Evolutionary conservation across 495 filamentous ascomycete genomes (phyloP).

Genomic region (Trichoderma parareesei): DNA sequence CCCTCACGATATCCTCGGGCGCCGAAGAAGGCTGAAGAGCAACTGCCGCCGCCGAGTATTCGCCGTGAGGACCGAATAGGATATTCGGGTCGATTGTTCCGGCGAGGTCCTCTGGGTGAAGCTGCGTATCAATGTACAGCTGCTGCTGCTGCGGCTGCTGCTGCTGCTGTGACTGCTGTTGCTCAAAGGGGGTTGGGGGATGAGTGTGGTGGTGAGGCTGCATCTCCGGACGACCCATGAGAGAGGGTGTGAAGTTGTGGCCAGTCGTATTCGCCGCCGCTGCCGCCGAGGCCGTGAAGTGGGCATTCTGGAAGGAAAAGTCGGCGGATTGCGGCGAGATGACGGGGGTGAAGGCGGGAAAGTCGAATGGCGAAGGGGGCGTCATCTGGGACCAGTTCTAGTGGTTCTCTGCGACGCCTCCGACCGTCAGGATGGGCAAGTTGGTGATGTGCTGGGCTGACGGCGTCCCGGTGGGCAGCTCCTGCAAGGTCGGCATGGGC

Average conservation of each 20-base stretch:
- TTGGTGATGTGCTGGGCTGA: neutral
- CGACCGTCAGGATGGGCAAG: too few relatives aligned
- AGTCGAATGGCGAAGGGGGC: neutral
- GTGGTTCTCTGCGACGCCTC: neutral
- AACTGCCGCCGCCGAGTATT: too few relatives aligned
- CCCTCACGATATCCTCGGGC: too few relatives aligned
- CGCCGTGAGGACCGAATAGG: too few relatives aligned
- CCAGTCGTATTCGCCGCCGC: neutral
- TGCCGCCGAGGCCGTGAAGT: neutral
- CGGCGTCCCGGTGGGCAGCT: neutral
- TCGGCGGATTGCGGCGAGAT: neutral
- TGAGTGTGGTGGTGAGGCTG: neutral
- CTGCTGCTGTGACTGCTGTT: neutral
- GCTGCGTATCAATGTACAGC: too few relatives aligned
- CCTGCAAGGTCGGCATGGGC: neutral
- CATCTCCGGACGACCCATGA: neutral
- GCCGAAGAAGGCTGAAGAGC: too few relatives aligned
- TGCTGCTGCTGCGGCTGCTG: neutral
- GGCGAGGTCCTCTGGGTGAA: too few relatives aligned
- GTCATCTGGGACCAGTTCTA: neutral
- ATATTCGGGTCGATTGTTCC: too few relatives aligned
- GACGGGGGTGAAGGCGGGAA: neutral
- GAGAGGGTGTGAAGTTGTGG: neutral
- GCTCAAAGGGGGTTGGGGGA: neutral
- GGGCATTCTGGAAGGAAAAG: neutral